These are phyloP conservation scores for Pythium utonaiense DNA, from an alignment of 352 stramenopile species.

Conservation along the genomic window DNA sequence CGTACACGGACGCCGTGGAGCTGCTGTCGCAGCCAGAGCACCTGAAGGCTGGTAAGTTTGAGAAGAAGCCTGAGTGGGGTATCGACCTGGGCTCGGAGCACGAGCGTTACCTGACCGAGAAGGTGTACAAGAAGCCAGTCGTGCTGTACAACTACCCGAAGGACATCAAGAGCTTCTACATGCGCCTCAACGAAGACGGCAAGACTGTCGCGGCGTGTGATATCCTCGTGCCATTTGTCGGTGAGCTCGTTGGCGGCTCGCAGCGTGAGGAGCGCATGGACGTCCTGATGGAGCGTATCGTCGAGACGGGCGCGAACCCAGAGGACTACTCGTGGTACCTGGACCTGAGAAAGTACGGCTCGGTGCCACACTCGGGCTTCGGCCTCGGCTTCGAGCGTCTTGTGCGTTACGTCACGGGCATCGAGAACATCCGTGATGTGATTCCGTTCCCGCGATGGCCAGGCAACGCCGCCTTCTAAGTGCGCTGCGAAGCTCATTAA, in stretches of 20 bases:
- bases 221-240: conserved; percentile 95
- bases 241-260: conserved; percentile 95
- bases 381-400: conserved; percentile 98
- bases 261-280: conserved; percentile 94
- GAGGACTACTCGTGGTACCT: conserved; percentile 94
- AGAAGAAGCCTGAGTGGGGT: conserved; percentile 85
- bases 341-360: conserved; percentile 95
- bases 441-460: conserved; percentile 98
- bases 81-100: conserved; percentile 98
- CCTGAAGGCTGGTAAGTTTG: conserved; percentile 85
- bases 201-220: conserved; percentile 97
- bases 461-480: conserved; percentile 92
- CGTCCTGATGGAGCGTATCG: conserved; percentile 72
- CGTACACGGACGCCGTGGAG: conserved; percentile 94
- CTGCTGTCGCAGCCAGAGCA: conserved; percentile 86
- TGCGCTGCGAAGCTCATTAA: not conserved
- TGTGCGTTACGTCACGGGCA: conserved; percentile 97
- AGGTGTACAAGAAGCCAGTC: conserved; percentile 65
- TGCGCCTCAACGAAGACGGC: conserved; percentile 94
- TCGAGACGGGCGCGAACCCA: conserved; percentile 67
- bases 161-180: conserved; percentile 99
- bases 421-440: conserved; percentile 99
- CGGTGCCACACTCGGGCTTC: conserved; percentile 96
- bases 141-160: conserved; percentile 99
- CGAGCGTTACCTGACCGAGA: conserved; percentile 93